A percentile compares a stretch with the other conserved stretches of the same genome.
Conservation (phyloP, 148 eudicot genomes). For the Silene conica region DNA sequence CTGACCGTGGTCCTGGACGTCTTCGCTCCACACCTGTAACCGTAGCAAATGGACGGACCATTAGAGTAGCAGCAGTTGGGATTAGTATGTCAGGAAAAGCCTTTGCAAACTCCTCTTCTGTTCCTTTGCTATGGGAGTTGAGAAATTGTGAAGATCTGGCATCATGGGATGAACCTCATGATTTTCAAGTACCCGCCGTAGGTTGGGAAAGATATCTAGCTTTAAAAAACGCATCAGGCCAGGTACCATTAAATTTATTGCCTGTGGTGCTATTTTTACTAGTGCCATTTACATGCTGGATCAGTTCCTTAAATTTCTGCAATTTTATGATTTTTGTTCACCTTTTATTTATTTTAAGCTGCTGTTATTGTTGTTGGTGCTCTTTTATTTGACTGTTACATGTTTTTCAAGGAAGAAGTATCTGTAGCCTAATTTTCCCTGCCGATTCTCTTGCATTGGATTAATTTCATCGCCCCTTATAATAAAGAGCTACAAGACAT, state of each 20-base stretch:
- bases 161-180: slow-evolving; percentile 47
- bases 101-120: slow-evolving; percentile 88
- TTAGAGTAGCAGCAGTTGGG: slow-evolving; percentile 79
- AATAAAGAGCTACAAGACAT: neutral
- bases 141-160: slow-evolving; percentile 59
- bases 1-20: slow-evolving; percentile 52
- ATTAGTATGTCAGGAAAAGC: slow-evolving; percentile 58
- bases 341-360: neutral
- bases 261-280: neutral
- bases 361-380: neutral
- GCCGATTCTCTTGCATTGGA: neutral
- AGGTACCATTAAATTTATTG: slow-evolving; percentile 34
- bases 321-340: neutral
- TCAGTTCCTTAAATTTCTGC: neutral
- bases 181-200: slow-evolving; percentile 30
- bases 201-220: slow-evolving; percentile 78
- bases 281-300: neutral
- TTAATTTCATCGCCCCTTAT: neutral
- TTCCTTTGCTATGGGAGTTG: slow-evolving; percentile 61
- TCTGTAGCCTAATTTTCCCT: neutral
- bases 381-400: neutral
- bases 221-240: slow-evolving; percentile 72
- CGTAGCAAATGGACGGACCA: slow-evolving; percentile 80
- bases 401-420: neutral
- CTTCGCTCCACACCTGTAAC: slow-evolving; percentile 51